Evolutionary conservation across 768 basidiomycete species (phyloP).

Genomic region (Podaxis mareebaensis): DNA sequence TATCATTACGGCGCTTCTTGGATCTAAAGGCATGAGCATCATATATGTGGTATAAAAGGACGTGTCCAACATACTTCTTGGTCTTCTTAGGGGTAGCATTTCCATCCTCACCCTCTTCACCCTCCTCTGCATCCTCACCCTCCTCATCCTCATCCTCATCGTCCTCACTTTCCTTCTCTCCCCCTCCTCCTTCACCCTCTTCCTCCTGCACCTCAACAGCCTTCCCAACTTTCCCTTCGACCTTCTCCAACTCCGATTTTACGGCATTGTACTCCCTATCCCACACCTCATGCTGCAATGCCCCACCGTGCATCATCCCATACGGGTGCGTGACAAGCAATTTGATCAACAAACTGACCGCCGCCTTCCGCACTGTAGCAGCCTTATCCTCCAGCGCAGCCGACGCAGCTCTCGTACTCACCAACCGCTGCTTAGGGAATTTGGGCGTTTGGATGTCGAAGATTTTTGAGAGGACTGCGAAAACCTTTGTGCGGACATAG

Average conservation of each 20-base stretch:
- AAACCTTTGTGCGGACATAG: slow-evolving; percentile 90
- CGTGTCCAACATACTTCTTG: slow-evolving; percentile 30
- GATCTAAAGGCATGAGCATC: slow-evolving; percentile 23
- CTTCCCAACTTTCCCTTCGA: slow-evolving; percentile 70
- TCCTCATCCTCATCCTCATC: slow-evolving; percentile 31
- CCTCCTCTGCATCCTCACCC: slow-evolving; percentile 25
- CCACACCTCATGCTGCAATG: slow-evolving; percentile 71
- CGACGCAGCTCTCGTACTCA: slow-evolving; percentile 75
- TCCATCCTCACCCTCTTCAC: slow-evolving; percentile 16
- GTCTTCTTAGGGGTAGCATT: slow-evolving; percentile 26
- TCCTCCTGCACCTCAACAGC: slow-evolving; percentile 49
- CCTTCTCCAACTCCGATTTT: slow-evolving; percentile 61
- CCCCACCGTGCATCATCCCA: slow-evolving; percentile 80
- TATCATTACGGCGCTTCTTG: slow-evolving; percentile 29
- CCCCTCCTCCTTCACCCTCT: slow-evolving; percentile 35
- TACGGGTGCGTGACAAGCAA: slow-evolving; percentile 89
- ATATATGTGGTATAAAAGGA: neutral
- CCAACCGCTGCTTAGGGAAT: slow-evolving; percentile 84
- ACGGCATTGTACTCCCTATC: slow-evolving; percentile 68
- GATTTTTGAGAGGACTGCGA: slow-evolving; percentile 72
- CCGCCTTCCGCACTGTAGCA: slow-evolving; percentile 82
- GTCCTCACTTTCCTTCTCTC: slow-evolving; percentile 34
- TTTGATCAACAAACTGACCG: slow-evolving; percentile 72
- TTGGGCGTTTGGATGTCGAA: slow-evolving; percentile 69
- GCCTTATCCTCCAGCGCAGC: slow-evolving; percentile 88